A percentile compares a stretch with the other conserved stretches of the same genome.
phyloP scores from a whole-genome alignment of 2,329 filamentous ascomycete genomes.

The Aureobasidium melanogenum region DNA sequence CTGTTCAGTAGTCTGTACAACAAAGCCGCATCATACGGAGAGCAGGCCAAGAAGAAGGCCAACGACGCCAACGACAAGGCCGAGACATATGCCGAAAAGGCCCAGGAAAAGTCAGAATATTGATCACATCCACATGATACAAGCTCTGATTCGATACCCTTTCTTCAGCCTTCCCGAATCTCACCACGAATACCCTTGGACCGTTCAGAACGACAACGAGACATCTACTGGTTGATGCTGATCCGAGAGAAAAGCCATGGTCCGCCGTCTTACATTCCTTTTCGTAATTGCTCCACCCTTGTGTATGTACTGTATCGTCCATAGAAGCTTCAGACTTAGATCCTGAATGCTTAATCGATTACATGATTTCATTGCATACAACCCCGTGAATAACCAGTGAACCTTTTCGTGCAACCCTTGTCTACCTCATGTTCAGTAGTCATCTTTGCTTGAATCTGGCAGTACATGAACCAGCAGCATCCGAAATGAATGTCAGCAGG shows the following conservation, averaged over 20 bases:
- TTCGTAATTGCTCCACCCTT: neutral
- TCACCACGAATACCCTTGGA: slow-evolving; percentile 4
- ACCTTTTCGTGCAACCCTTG: too few species aligned
- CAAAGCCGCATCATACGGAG: slow-evolving; percentile 16
- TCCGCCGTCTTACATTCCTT: neutral
- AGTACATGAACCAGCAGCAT: neutral
- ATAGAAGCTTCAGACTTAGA: slow-evolving; percentile 5
- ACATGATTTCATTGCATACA: neutral
- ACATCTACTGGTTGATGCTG: neutral
- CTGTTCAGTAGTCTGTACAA: slow-evolving; percentile 20
- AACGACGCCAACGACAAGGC: slow-evolving; percentile 19
- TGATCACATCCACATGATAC: neutral
- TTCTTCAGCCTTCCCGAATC: neutral
- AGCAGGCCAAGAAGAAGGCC: slow-evolving; percentile 22
- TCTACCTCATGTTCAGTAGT: too few species aligned
- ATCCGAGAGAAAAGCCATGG: neutral
- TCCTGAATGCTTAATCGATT: neutral
- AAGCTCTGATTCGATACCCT: neutral
- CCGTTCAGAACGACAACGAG: neutral
- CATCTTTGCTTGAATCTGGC: neutral
- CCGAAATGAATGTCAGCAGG: neutral
- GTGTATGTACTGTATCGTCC: slow-evolving; percentile 7
- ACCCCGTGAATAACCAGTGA: too few species aligned
- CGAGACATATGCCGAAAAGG: slow-evolving; percentile 20
- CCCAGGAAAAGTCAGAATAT: slow-evolving; percentile 14